A percentile compares a stretch with the other conserved stretches of the same genome.
Evolutionary conservation across 2,329 filamentous ascomycete genomes (phyloP).

Genomic region (Pyrenophora graminea): DNA sequence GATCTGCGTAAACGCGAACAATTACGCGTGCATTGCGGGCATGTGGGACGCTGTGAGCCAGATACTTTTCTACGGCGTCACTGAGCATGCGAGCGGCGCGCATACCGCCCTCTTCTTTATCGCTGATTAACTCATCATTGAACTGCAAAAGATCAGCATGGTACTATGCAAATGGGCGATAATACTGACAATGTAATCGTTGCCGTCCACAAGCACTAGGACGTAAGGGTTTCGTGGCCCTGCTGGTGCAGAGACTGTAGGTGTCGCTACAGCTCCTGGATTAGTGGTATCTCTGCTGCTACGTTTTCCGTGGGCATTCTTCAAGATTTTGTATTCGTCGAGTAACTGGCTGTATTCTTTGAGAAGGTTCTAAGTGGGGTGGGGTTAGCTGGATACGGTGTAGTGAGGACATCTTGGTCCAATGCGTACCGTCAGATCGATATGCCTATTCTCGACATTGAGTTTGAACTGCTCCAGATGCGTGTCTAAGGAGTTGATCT

Average conservation of each 20-base stretch:
- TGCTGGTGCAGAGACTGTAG: constrained; percentile 30
- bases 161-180: not conserved
- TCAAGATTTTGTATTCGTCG: constrained; percentile 60
- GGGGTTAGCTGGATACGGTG: constrained; percentile 11
- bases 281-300: constrained; percentile 51
- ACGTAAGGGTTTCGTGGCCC: constrained; percentile 59
- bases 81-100: constrained; percentile 60
- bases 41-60: constrained; percentile 27
- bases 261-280: constrained; percentile 33
- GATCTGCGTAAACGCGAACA: constrained; percentile 61
- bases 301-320: constrained; percentile 61
- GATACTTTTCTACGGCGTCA: constrained; percentile 52
- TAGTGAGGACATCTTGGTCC: not conserved
- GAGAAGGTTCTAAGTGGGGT: constrained; percentile 36
- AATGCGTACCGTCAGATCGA: constrained; percentile 20
- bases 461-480: constrained; percentile 35
- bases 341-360: constrained; percentile 53
- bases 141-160: constrained; percentile 42
- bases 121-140: constrained; percentile 54
- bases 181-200: constrained; percentile 56
- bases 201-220: constrained; percentile 65
- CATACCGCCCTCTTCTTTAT: constrained; percentile 59
- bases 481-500: constrained; percentile 34
- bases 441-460: constrained; percentile 26
- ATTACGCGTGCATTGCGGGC: constrained; percentile 59